Base-by-base conservation (phyloP, 768 basidiomycete species). In the Xerocomus brunneocitrinus region DNA sequence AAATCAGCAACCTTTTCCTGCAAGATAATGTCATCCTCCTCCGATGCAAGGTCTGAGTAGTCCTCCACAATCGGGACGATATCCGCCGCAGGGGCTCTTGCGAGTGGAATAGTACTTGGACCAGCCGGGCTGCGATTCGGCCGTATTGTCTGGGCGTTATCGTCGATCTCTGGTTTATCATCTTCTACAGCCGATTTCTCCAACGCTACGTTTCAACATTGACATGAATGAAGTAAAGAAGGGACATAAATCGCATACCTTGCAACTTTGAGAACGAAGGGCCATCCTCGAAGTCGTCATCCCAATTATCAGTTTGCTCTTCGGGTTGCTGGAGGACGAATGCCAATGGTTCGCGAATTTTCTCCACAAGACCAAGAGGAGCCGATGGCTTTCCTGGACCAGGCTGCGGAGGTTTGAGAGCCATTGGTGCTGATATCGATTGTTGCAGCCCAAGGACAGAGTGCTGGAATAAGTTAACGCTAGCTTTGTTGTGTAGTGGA, bases 281-380 rank as follows among this genome's bases (percentile, higher is more conserved):
- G 1, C 88, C 92, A 59, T 91, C 92, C 66, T 94, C 92, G 59
- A 99, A 99, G 65, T 99, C 97, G 58, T 94, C 91, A 63, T 99
- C 97, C 97, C 97, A 99, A 58, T 94, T 95, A 66, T 97, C 94
- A 1, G 86, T 89, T 66, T 91, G 89, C 58, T 91, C 87, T 72
- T 94, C 89, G 16, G 87, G 87, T 24, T 81, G 79, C 54, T 83
- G 85, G 24, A 89, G 71, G 14, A 76, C 80, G 58, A 87, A 85
- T 4, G 81, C 79, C 50, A 82, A 71, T 4, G 88, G 87, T 47
- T 87, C 69, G 27, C 71, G 66, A 25, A 73, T 74, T 50, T 73
- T 74, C 48, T 74, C 73, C 12, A 71, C 63, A 12, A 74, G 50
- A 51, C 67, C 68, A 36, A 68, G 63, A 28, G 73, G 57, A 10